A percentile compares a stretch with the other conserved stretches of the same genome.
Evolutionary conservation across 495 filamentous ascomycete genomes (phyloP).

Genomic region (Aspergillus egyptiacus): DNA sequence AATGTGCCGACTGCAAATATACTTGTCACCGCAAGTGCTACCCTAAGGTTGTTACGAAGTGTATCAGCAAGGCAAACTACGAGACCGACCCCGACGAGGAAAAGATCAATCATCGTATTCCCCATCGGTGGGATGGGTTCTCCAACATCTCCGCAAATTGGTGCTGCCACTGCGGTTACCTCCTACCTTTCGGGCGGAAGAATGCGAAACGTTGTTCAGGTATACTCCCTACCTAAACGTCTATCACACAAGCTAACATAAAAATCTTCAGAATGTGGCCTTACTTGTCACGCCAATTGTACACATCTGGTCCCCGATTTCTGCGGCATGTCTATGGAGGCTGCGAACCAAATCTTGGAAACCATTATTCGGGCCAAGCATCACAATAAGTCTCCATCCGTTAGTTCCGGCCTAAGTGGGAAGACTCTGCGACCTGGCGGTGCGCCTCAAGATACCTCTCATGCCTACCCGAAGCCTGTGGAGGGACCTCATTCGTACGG

Average conservation of each 20-base stretch:
- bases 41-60: conserved; percentile 96
- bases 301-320: conserved; percentile 97
- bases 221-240: conserved; percentile 28
- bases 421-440: conserved; percentile 59
- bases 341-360: conserved; percentile 83
- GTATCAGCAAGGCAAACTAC: conserved; percentile 98
- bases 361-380: conserved; percentile 40
- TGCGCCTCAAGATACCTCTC: conserved; percentile 41
- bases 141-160: conserved; percentile 97
- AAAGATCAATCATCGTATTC: conserved; percentile 98
- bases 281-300: conserved; percentile 87
- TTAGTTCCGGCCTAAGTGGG: conserved; percentile 52
- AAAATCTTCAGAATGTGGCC: conserved; percentile 67
- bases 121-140: conserved; percentile 90
- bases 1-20: conserved; percentile 99
- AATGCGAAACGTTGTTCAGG: conserved; percentile 87
- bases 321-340: conserved; percentile 98
- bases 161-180: conserved; percentile 98
- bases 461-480: conserved; percentile 41
- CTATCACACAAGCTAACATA: background rate
- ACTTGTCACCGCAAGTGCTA: conserved; percentile 98
- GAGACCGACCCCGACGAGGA: conserved; percentile 98
- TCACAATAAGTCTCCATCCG: conserved; percentile 42
- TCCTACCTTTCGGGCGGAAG: conserved; percentile 93
- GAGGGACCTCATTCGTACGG: conserved; percentile 43